Conservation (phyloP, 768 basidiomycete genomes). For the Tylopilus subfusipes region DNA sequence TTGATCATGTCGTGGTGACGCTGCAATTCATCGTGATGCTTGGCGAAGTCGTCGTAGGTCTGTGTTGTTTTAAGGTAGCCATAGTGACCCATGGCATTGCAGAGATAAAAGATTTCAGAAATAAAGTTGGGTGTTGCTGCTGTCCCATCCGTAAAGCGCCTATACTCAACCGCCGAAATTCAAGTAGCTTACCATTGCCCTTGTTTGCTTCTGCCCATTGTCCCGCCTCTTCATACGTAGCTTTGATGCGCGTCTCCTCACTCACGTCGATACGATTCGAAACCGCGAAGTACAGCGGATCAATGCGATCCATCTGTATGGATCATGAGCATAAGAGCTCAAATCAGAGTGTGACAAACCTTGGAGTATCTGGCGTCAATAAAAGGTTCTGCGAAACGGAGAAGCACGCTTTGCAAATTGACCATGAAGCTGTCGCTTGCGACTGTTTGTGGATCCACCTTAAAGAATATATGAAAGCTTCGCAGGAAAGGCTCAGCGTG, state of each 20-base stretch:
- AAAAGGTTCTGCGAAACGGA: conserved; percentile 89
- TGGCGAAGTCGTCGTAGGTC: conserved; percentile 66
- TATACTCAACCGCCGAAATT: neutral
- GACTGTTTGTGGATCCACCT: conserved; percentile 85
- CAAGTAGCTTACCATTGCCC: conserved; percentile 39
- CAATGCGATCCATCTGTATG: conserved; percentile 83
- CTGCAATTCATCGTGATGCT: conserved; percentile 73
- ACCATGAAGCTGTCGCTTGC: conserved; percentile 91
- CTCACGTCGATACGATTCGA: conserved; percentile 69
- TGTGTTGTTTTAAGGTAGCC: conserved; percentile 82
- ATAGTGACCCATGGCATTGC: conserved; percentile 84
- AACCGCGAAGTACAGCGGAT: conserved; percentile 73
- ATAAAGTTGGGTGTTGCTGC: conserved; percentile 85
- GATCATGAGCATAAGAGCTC: conserved; percentile 3
- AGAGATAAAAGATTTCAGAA: conserved; percentile 90
- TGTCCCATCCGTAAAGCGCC: conserved; percentile 22
- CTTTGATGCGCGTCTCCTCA: conserved; percentile 93
- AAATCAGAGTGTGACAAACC: conserved; percentile 37
- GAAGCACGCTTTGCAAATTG: conserved; percentile 78
- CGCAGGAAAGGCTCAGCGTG: neutral
- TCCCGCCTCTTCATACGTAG: conserved; percentile 81
- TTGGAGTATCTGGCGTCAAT: conserved; percentile 90
- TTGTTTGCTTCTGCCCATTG: conserved; percentile 60
- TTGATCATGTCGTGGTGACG: conserved; percentile 72
- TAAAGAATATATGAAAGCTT: neutral